Percentiles rank a stretch among this genome's conserved stretches.
Evolutionary conservation across 2,329 filamentous ascomycete species (phyloP).

Genomic region (Bipolaris sorokiniana): DNA sequence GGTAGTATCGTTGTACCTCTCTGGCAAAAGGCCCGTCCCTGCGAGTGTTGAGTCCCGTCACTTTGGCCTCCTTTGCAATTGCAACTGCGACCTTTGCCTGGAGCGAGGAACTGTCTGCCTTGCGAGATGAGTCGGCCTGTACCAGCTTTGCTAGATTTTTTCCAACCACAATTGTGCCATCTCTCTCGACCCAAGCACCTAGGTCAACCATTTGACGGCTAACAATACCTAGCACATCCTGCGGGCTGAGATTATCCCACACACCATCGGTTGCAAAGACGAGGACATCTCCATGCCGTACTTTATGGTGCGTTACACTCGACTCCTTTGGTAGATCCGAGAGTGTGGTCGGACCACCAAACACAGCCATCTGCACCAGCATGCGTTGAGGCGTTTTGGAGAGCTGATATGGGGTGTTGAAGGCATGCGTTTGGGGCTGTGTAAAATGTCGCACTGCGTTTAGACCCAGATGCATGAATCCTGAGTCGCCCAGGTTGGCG

Average conservation of each 20-base stretch:
- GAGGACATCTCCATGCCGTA: constrained; percentile 92
- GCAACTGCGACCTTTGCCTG: constrained; percentile 80
- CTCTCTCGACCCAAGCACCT: constrained; percentile 74
- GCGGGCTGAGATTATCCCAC: constrained; percentile 92
- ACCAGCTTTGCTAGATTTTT: constrained; percentile 64
- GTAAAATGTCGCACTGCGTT: constrained; percentile 86
- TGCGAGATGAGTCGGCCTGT: constrained; percentile 53
- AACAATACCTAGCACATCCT: constrained; percentile 83
- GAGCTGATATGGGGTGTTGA: constrained; percentile 96
- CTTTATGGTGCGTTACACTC: constrained; percentile 73
- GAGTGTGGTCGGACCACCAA: constrained; percentile 72
- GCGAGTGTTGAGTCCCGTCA: constrained; percentile 79
- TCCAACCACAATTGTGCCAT: constrained; percentile 58
- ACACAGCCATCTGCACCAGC: constrained; percentile 78
- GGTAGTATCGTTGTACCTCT: constrained; percentile 87
- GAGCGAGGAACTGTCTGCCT: constrained; percentile 61
- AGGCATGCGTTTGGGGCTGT: constrained; percentile 88
- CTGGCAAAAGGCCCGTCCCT: constrained; percentile 92
- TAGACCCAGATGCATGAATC: constrained; percentile 83
- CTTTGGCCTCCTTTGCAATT: constrained; percentile 81
- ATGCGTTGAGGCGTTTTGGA: constrained; percentile 84
- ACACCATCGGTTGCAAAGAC: constrained; percentile 93
- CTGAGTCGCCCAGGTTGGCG: constrained; percentile 94
- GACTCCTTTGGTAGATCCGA: constrained; percentile 86
- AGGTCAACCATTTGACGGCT: constrained; percentile 75